These are phyloP conservation scores for Saksenaea vasiformis DNA, from an alignment of 371 early-diverging fungal genomes.

Conservation along the genomic window DNA sequence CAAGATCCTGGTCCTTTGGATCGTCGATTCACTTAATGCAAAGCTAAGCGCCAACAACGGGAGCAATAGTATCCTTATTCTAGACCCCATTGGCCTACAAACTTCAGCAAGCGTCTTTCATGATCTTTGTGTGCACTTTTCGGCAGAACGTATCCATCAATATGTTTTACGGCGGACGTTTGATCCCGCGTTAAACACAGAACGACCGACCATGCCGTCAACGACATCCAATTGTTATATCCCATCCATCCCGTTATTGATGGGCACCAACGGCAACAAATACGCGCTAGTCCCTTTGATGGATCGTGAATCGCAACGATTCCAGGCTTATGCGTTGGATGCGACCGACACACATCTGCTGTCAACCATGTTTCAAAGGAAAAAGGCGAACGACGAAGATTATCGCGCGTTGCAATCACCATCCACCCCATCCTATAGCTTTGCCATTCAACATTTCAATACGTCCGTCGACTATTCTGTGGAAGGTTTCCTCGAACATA, in stretches of 20 bases:
- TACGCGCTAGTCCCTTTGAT: constrained; percentile 25
- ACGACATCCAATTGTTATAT: constrained; percentile 9
- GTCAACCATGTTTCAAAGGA: constrained; percentile 26
- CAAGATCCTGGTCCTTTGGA: constrained; percentile 75
- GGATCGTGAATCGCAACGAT: constrained; percentile 34
- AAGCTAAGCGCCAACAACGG: constrained; percentile 54
- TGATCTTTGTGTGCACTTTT: constrained; percentile 84
- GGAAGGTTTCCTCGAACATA: constrained; percentile 71
- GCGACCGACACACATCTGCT: constrained; percentile 45
- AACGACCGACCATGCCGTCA: constrained; percentile 1
- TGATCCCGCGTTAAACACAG: background rate
- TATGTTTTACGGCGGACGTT: constrained; percentile 26
- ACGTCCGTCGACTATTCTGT: constrained; percentile 71
- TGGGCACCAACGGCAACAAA: constrained; percentile 17
- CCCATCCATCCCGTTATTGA: constrained; percentile 10
- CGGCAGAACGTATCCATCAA: constrained; percentile 79
- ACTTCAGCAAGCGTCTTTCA: constrained; percentile 59
- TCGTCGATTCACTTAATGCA: constrained; percentile 74
- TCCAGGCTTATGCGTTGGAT: constrained; percentile 41
- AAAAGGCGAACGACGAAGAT: constrained; percentile 19
- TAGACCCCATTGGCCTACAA: constrained; percentile 76
- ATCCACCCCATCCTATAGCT: constrained; percentile 39
- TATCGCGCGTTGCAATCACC: constrained; percentile 22
- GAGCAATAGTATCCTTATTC: constrained; percentile 66
- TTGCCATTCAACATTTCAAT: constrained; percentile 74